Conservation (phyloP, 169 alveolate genomes). For the Besnoitia besnoiti region DNA sequence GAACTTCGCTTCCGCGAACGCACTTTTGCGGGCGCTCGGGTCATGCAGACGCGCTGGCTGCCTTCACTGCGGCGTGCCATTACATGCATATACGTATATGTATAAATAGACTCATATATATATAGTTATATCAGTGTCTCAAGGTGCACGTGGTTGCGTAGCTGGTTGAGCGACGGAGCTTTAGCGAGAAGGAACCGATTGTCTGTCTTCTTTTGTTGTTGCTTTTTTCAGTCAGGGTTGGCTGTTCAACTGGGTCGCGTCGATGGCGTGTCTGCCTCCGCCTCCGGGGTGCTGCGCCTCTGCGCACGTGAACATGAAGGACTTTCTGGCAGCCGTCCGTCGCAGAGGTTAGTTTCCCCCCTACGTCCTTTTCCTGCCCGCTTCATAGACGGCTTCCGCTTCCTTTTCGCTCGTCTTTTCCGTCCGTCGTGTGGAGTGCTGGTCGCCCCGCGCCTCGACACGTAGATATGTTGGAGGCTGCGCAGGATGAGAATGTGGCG, state of each 20-base stretch:
- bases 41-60: no score
- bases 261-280: conserved; percentile 4
- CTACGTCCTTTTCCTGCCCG: neutral
- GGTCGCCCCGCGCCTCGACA: no score
- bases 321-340: neutral
- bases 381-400: neutral
- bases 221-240: neutral
- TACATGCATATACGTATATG: no score
- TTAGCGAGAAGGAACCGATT: neutral
- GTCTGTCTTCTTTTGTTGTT: neutral
- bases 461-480: no score
- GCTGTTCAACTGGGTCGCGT: conserved; percentile 19
- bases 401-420: neutral
- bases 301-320: neutral
- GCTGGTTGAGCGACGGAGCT: neutral
- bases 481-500: no score
- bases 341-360: neutral
- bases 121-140: no score
- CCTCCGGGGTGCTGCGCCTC: conserved; percentile 1
- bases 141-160: neutral
- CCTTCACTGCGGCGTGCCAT: no score
- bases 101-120: no score
- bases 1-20: no score
- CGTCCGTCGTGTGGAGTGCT: neutral
- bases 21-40: no score